Base-by-base conservation (phyloP, 176 grass and related monocot species). In the Avena insularis region DNA sequence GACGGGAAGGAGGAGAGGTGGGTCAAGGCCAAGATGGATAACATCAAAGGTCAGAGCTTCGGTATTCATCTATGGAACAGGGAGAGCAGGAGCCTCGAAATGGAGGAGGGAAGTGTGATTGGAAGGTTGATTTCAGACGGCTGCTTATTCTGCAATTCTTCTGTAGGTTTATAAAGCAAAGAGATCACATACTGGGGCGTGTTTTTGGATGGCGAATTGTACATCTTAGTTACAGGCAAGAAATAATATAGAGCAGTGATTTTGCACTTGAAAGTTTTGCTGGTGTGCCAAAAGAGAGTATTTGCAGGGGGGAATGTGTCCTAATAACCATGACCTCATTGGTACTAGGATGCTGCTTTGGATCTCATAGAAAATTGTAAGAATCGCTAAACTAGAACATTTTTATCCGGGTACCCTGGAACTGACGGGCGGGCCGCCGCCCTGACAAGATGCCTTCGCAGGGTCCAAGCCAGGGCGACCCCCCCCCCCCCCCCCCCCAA, bases 21-120 rank as follows among this genome's bases (percentile, higher is more conserved):
- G 96, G 86, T 90, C 43, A 81, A 71, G 83, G 79, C 87, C 43
- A 96, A 94, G 80, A 75, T 96, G 14, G 71, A 87, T 13, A 89
- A 75, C 84, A 92, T 95, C 79, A 87, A 31, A 85, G 72, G 61
- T 10, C 63, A 58, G 61, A 98, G 96, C 70, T 91, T 91, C 60
- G 90, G 86, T 12, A 74, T 98, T 25, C 96, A 98, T 79, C 86
- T 98, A 0, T 98, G 96, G 96, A 95, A 98, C 90, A 87, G 87
- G 85, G 85, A 90, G 68, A 98, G 93, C 84, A 90, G 76, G 46
- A 65, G 51, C 25, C 20, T 95, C 40, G 36, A 86, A 54, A 56
- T 95, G 75, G 93, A 92, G 64, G 87, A 95, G 23, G 96, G 93
- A n/a, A 95, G 96, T 48, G 89, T 95, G 3, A 85, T 98, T 51